A percentile compares a stretch with the other conserved stretches of the same genome.
These are phyloP conservation scores for Pyropia haitanensis DNA, from an alignment of 23 red algal genomes.

Conservation along the genomic window DNA sequence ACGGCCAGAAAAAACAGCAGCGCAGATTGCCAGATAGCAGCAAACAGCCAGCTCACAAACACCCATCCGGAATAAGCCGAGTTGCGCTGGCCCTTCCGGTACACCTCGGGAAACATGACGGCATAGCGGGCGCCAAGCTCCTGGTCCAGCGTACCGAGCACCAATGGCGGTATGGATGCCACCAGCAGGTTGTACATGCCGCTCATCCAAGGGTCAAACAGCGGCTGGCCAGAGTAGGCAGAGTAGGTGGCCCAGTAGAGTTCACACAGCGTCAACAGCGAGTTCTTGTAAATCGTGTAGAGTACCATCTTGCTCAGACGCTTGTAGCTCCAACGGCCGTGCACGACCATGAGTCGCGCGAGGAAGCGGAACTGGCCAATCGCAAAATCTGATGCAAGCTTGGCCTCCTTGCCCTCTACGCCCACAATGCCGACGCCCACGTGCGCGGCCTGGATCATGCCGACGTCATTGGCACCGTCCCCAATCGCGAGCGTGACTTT, in stretches of 20 bases:
- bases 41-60: conserved; percentile 17
- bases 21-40: conserved; percentile 11
- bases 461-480: conserved; percentile 59
- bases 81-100: conserved; percentile 18
- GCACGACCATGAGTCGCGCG: conserved; percentile 24
- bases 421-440: conserved; percentile 55
- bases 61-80: not conserved
- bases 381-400: conserved; percentile 32
- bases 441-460: conserved; percentile 57
- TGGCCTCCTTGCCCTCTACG: conserved; percentile 34
- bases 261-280: conserved; percentile 14
- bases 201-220: conserved; percentile 39
- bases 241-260: conserved; percentile 21
- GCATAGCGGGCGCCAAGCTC: conserved; percentile 18
- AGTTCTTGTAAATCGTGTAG: conserved; percentile 42
- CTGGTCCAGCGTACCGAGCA: conserved; percentile 37
- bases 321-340: conserved; percentile 58
- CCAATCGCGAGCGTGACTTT: conserved; percentile 28
- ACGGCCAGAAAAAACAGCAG: conserved; percentile 15
- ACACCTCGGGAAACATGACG: conserved; percentile 29
- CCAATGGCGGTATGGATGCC: conserved; percentile 26
- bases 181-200: conserved; percentile 48
- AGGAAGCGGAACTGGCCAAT: conserved; percentile 55
- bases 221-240: conserved; percentile 25
- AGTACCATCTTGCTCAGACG: conserved; percentile 31